These are phyloP conservation scores for Neoascochyta sp. DNA, from an alignment of 2,329 filamentous ascomycete genomes.

Conservation along the genomic window DNA sequence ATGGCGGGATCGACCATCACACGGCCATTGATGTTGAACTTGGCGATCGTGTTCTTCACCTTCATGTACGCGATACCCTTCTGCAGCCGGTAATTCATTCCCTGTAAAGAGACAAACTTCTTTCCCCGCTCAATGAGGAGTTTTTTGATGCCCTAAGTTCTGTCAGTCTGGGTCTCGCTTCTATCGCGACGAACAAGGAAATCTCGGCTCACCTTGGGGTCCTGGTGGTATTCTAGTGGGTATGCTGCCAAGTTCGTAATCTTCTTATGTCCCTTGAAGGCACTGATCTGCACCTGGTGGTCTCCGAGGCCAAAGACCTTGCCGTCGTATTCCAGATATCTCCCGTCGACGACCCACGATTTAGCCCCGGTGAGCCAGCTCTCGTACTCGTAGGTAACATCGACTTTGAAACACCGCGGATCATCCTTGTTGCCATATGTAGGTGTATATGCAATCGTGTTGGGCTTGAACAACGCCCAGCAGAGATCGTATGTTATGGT, in stretches of 20 bases:
- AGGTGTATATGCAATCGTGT: slow-evolving; percentile 70
- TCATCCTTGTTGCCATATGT: slow-evolving; percentile 76
- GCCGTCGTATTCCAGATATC: slow-evolving; percentile 84
- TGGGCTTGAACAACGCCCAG: slow-evolving; percentile 87
- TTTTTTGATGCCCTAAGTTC: slow-evolving; percentile 50
- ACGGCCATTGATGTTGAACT: slow-evolving; percentile 80
- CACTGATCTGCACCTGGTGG: slow-evolving; percentile 64
- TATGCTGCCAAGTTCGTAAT: slow-evolving; percentile 76
- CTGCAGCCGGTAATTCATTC: slow-evolving; percentile 78
- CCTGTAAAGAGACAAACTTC: slow-evolving; percentile 76
- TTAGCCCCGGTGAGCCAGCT: slow-evolving; percentile 64
- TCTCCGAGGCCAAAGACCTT: slow-evolving; percentile 76
- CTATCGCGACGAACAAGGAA: too few relatives aligned
- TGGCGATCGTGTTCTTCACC: slow-evolving; percentile 69
- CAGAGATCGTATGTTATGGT: slow-evolving; percentile 85
- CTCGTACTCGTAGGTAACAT: slow-evolving; percentile 66
- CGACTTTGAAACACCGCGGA: slow-evolving; percentile 77
- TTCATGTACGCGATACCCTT: slow-evolving; percentile 84
- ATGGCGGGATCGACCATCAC: slow-evolving; percentile 84
- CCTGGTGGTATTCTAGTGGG: slow-evolving; percentile 75
- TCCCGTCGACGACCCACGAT: slow-evolving; percentile 72
- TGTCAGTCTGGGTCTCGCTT: slow-evolving; percentile 2
- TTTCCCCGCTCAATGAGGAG: slow-evolving; percentile 76
- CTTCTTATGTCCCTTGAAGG: slow-evolving; percentile 77
- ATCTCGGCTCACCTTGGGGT: slow-evolving; percentile 50